Evolutionary conservation across 2,329 filamentous ascomycete species (phyloP).

Genomic region (Aspergillus quadrilineatus): DNA sequence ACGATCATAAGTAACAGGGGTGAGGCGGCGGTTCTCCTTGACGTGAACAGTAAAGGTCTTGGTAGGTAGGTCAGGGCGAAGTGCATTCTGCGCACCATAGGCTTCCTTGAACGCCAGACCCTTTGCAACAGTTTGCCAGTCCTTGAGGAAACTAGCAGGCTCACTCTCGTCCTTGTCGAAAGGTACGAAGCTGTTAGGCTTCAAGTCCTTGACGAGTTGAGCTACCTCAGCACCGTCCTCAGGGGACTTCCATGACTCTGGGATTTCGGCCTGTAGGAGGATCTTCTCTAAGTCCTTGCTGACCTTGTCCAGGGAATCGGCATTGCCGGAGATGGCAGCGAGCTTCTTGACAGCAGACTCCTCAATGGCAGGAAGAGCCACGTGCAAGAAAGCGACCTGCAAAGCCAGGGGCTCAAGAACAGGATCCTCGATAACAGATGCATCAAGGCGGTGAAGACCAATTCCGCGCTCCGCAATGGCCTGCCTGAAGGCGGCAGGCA

Average conservation of each 20-base stretch:
- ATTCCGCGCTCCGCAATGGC: conserved; percentile 68
- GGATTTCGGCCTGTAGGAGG: conserved; percentile 71
- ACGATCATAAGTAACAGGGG: conserved; percentile 83
- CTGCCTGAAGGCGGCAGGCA: conserved; percentile 70
- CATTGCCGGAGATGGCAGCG: conserved; percentile 57
- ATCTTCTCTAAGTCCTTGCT: conserved; percentile 61
- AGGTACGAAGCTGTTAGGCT: conserved; percentile 75
- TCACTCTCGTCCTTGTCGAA: conserved; percentile 77
- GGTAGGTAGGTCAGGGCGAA: conserved; percentile 81
- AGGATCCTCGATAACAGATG: conserved; percentile 65
- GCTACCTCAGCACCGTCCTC: conserved; percentile 47
- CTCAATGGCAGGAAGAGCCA: conserved; percentile 67
- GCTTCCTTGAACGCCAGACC: conserved; percentile 92
- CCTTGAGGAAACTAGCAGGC: conserved; percentile 63
- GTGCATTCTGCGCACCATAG: conserved; percentile 68
- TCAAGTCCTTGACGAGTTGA: conserved; percentile 63
- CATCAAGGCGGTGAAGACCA: conserved; percentile 73
- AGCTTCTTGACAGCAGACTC: conserved; percentile 66
- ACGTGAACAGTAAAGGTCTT: conserved; percentile 87
- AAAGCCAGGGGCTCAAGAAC: conserved; percentile 67
- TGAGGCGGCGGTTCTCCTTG: conserved; percentile 92
- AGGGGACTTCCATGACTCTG: conserved; percentile 74
- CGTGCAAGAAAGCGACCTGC: conserved; percentile 79
- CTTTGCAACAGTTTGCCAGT: conserved; percentile 84
- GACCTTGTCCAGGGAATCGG: conserved; percentile 63